phyloP scores from a whole-genome alignment of 352 stramenopile genomes.

The Thalassiosira ordinaria region DNA sequence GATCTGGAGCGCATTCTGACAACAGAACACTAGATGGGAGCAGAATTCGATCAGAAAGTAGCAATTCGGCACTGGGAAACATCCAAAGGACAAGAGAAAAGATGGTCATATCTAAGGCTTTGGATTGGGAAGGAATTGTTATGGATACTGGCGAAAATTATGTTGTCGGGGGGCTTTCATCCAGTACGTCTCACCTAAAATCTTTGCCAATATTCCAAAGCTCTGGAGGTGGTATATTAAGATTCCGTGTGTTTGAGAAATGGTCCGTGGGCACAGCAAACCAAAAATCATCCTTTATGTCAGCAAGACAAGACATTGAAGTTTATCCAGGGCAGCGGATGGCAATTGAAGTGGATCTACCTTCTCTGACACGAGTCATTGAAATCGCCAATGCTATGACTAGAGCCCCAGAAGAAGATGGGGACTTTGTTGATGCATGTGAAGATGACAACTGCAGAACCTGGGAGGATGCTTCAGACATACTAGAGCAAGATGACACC shows the following conservation, averaged over 20 bases:
- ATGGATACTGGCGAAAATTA: conserved; percentile 34
- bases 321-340: conserved; percentile 64
- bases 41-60: neutral
- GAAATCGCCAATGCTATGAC: conserved; percentile 45
- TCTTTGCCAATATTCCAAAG: conserved; percentile 33
- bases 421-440: conserved; percentile 34
- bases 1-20: neutral
- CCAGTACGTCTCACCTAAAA: neutral
- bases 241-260: conserved; percentile 56
- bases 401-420: conserved; percentile 10
- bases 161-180: neutral
- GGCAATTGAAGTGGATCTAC: conserved; percentile 57
- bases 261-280: neutral
- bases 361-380: conserved; percentile 44
- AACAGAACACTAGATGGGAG: neutral
- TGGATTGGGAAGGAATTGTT: conserved; percentile 45
- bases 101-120: conserved; percentile 41
- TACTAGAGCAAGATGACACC: conserved; percentile 3
- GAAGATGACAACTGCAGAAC: conserved; percentile 20
- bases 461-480: conserved; percentile 13
- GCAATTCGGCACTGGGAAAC: neutral
- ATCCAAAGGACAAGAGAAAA: conserved; percentile 20
- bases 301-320: conserved; percentile 61
- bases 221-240: conserved; percentile 41
- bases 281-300: conserved; percentile 33